Evolutionary conservation across 148 eudicot species (phyloP).

Genomic region (Rhododendron ovatum): DNA sequence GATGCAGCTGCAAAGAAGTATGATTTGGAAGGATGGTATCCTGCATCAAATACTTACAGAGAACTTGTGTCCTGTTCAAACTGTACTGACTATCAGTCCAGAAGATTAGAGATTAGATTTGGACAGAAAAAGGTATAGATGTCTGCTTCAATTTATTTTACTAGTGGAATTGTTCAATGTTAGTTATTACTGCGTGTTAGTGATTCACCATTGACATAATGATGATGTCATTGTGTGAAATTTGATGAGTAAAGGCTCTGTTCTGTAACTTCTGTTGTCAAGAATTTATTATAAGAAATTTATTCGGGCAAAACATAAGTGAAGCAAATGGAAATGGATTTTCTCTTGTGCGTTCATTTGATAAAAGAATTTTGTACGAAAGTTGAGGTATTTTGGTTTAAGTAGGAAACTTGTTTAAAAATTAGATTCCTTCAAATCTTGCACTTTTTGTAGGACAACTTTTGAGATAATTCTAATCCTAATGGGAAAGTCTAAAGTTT

Average conservation of each 20-base stretch:
- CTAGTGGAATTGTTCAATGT: background rate
- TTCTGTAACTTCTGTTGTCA: background rate
- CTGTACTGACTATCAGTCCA: conserved; percentile 91
- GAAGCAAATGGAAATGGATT: background rate
- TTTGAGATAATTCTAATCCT: background rate
- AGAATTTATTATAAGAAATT: background rate
- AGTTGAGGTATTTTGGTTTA: background rate
- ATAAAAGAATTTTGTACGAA: background rate
- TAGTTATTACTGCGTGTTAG: background rate
- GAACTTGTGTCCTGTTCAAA: conserved; percentile 96
- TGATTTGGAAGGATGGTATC: conserved; percentile 95
- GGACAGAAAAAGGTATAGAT: conserved; percentile 78
- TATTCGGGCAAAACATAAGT: background rate
- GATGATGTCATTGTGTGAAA: background rate
- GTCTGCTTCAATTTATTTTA: background rate
- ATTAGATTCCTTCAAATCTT: background rate
- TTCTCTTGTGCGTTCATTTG: background rate
- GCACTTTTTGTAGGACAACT: background rate
- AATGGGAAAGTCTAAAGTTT: background rate
- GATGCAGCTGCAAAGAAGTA: conserved; percentile 97
- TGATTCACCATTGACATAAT: background rate
- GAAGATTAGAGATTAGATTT: conserved; percentile 71
- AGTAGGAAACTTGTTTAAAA: background rate
- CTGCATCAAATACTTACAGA: conserved; percentile 66
- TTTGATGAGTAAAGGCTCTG: background rate